These are phyloP conservation scores for Hypoxylon sp. DNA, from an alignment of 2,329 filamentous ascomycete genomes.

Conservation along the genomic window DNA sequence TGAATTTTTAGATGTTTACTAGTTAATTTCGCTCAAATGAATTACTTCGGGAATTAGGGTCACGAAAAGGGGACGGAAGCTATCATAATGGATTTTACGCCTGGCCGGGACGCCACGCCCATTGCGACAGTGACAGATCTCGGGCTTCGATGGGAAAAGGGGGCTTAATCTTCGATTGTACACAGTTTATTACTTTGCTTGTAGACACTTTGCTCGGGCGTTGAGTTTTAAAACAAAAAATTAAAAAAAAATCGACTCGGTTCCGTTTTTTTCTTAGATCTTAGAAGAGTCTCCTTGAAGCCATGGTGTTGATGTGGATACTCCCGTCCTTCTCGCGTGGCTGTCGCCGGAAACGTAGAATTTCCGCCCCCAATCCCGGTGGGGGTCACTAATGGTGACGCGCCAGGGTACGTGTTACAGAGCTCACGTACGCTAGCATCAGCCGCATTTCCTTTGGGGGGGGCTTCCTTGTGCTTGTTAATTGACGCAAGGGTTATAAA, in stretches of 20 bases:
- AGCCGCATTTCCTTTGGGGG: neutral
- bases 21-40: neutral
- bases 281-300: too few species aligned
- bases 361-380: neutral
- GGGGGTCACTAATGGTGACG: neutral
- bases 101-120: neutral
- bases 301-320: neutral
- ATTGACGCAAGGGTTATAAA: neutral
- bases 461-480: neutral
- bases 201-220: constrained; percentile 2
- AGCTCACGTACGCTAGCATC: neutral
- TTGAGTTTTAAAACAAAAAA: neutral
- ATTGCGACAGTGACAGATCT: neutral
- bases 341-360: neutral
- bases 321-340: neutral
- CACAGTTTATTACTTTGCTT: neutral
- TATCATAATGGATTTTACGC: constrained; percentile 6
- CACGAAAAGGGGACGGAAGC: neutral
- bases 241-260: neutral
- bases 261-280: neutral
- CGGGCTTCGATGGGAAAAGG: constrained; percentile 1
- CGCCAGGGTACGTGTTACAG: neutral
- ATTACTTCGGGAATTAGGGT: neutral
- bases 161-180: constrained; percentile 7
- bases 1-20: neutral